Base-by-base conservation (phyloP, 2,329 filamentous ascomycete genomes). In the Botrytis medusae region DNA sequence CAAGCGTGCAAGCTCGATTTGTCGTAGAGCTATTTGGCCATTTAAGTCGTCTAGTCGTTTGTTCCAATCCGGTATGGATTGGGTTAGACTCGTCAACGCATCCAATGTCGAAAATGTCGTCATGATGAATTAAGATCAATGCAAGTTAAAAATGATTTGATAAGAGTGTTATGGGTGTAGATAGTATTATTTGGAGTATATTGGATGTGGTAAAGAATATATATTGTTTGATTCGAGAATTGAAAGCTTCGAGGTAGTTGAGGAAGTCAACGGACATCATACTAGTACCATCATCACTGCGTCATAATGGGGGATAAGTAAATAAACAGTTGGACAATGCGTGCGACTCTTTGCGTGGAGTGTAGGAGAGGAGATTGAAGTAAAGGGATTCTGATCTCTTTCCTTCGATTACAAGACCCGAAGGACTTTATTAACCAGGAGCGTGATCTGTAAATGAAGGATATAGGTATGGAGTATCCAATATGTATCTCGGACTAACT, bases 21-120 rank as follows among this genome's bases (percentile, higher is more conserved):
- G 89, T 74, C 89, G 88, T 78, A 87, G 84, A 74, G 88, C 86
- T 74, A 91, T 89, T 80, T 91, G 86, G 74, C 84, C 84, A 78
- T 85, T 89, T 73, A 91, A 85, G 69, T 90, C 86, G 75, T 90
- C 87, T 62, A 91, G 84, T 34, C 87, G 85, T 74, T 83, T 83
- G 54, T 87, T 82, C 89, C 89, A 91, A 79, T 87, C 85, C 25
- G 89, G 89, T 60, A 90, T 84, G 74, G 89, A 88, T 76, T 81
- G 83, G 71, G 84, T 83, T 54, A 91, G 83, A 74, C 85, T 86
- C 72, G 83, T 85, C 72, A 91, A 82, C 42, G 88, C 86, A 74
- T 91, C 89, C 82, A 88, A n/a, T 32, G 75, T 78, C 4, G 79
- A 79, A 74, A 79, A 78, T 37, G 60, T 74, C 37, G 74, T 62